Conservation (phyloP, 495 filamentous ascomycete species). For the Letharia lupina region DNA sequence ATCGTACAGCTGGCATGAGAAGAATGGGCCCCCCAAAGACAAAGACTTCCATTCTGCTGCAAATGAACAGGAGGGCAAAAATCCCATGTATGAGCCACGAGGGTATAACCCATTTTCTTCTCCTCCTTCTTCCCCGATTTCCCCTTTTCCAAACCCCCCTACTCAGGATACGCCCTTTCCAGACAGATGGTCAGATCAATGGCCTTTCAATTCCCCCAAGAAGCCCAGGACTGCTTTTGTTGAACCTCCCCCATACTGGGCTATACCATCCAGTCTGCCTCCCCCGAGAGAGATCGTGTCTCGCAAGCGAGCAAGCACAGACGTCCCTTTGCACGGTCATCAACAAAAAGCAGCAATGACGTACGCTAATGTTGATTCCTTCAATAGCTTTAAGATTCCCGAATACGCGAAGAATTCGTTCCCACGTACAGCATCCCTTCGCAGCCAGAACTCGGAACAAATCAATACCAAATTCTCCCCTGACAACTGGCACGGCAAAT, state of each 20-base stretch:
- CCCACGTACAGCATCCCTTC: slow-evolving; percentile 32
- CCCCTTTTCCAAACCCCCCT: slow-evolving; percentile 17
- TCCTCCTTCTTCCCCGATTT: slow-evolving; percentile 19
- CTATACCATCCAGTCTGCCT: slow-evolving; percentile 23
- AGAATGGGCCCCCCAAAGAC: slow-evolving; percentile 12
- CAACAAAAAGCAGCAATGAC: neutral
- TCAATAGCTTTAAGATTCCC: slow-evolving; percentile 43
- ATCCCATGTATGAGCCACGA: slow-evolving; percentile 25
- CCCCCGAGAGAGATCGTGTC: slow-evolving; percentile 3
- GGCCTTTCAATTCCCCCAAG: slow-evolving; percentile 17
- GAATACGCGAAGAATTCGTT: slow-evolving; percentile 30
- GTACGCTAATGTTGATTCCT: slow-evolving; percentile 24
- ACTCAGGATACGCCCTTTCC: slow-evolving; percentile 15
- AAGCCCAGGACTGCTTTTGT: neutral
- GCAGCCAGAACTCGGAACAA: slow-evolving; percentile 58
- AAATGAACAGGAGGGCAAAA: slow-evolving; percentile 12
- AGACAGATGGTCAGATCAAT: slow-evolving; percentile 21
- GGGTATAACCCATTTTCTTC: slow-evolving; percentile 26
- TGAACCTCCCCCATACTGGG: slow-evolving; percentile 17
- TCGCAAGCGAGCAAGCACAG: neutral
- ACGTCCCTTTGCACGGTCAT: neutral
- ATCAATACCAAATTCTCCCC: slow-evolving; percentile 69
- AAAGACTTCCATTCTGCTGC: slow-evolving; percentile 7
- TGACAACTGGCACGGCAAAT: slow-evolving; percentile 49
- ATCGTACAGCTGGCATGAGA: slow-evolving; percentile 24